These are phyloP conservation scores for Arabidopsis lyrata DNA, from an alignment of 441 rosid genomes.

Conservation along the genomic window DNA sequence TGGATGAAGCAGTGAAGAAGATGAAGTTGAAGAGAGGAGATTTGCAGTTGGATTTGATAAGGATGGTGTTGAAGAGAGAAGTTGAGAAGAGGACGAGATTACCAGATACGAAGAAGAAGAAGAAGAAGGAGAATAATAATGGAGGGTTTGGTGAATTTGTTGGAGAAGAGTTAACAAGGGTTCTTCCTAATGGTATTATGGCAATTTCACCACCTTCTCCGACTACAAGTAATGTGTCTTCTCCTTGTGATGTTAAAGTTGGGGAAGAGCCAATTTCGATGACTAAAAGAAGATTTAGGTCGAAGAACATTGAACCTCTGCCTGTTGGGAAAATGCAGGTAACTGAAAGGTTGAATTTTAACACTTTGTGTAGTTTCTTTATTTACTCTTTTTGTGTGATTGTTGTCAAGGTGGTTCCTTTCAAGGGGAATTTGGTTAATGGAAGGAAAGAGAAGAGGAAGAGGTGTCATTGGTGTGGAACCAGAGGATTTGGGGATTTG, in stretches of 20 bases:
- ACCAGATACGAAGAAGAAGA: conserved; percentile 34
- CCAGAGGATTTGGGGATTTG: conserved; percentile 58
- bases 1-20: conserved; percentile 61
- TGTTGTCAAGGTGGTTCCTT: conserved; percentile 66
- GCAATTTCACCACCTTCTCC: conserved; percentile 71
- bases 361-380: conserved; percentile 1
- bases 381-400: conserved; percentile 20
- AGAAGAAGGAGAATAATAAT: conserved; percentile 29
- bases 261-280: conserved; percentile 56
- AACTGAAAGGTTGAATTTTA: neutral
- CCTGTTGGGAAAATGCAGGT: conserved; percentile 85
- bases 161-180: conserved; percentile 67
- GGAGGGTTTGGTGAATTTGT: conserved; percentile 46
- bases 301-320: conserved; percentile 84
- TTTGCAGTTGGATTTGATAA: conserved; percentile 72
- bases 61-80: conserved; percentile 83
- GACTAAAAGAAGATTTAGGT: conserved; percentile 70
- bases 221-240: conserved; percentile 58
- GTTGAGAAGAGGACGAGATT: conserved; percentile 65
- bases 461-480: conserved; percentile 92
- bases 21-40: conserved; percentile 71
- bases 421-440: conserved; percentile 60
- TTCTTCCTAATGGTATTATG: conserved; percentile 94
- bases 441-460: conserved; percentile 67
- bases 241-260: conserved; percentile 71